phyloP scores from a whole-genome alignment of 1,284 basidiomycete genomes.

The Sanghuangporus sanghuang region DNA sequence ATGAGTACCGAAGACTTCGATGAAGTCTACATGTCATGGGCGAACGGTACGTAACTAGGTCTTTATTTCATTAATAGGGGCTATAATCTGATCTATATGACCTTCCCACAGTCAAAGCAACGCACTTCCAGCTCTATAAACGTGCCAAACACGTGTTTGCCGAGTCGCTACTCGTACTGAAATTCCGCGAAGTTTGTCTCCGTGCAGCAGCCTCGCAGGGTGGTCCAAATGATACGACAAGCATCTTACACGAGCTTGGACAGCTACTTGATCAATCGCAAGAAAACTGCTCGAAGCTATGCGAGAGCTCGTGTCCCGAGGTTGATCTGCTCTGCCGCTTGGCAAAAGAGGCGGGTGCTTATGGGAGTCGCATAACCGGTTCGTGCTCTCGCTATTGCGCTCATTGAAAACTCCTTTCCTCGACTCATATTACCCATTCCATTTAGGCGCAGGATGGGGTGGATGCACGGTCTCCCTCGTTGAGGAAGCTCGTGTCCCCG shows the following conservation, averaged over 20 bases:
- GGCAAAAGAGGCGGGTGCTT: conserved; percentile 63
- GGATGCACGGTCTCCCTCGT: conserved; percentile 86
- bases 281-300: conserved; percentile 59
- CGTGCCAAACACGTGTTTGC: conserved; percentile 73
- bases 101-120: conserved; percentile 61
- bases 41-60: conserved; percentile 50
- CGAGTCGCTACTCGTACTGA: conserved; percentile 74
- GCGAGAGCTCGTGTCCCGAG: conserved; percentile 77
- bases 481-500: conserved; percentile 55
- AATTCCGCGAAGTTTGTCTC: conserved; percentile 65
- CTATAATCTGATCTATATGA: conserved; percentile 1
- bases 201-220: conserved; percentile 26
- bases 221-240: conserved; percentile 2
- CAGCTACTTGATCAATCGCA: conserved; percentile 77
- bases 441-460: conserved; percentile 81
- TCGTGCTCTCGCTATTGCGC: conserved; percentile 7
- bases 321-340: conserved; percentile 64
- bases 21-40: conserved; percentile 69
- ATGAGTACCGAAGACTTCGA: conserved; percentile 52
- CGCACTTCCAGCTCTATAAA: conserved; percentile 74
- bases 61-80: neutral
- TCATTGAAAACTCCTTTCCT: neutral
- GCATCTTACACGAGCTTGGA: conserved; percentile 50
- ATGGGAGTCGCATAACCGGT: conserved; percentile 76
- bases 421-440: neutral